Evolutionary conservation across 1,284 basidiomycete genomes (phyloP).

Genomic region (Naganishia cerealis): DNA sequence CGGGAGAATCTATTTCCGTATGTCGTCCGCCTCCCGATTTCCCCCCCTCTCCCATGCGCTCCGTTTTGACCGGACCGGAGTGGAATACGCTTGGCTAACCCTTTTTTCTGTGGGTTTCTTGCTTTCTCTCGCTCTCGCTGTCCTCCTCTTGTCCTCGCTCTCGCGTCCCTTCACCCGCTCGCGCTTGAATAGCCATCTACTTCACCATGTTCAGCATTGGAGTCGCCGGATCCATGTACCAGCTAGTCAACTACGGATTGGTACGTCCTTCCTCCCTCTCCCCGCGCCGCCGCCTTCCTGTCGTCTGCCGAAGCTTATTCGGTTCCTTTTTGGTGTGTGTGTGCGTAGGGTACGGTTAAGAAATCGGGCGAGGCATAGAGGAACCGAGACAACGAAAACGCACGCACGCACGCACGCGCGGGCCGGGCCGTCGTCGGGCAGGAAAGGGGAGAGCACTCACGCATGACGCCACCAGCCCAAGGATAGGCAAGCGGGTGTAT

Average conservation of each 20-base stretch:
- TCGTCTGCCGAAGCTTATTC: not conserved
- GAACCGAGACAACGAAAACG: not conserved
- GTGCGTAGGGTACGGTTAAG: slow-evolving; percentile 25
- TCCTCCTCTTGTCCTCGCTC: not conserved
- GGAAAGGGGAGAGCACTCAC: not conserved
- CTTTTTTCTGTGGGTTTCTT: not conserved
- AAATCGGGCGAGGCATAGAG: slow-evolving; percentile 18
- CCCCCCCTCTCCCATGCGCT: slow-evolving; percentile 24
- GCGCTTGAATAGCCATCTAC: slow-evolving; percentile 45
- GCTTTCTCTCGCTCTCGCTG: not conserved
- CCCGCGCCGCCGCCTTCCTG: not conserved
- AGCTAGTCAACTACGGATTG: slow-evolving; percentile 49
- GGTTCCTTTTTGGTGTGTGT: not conserved
- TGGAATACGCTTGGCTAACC: not conserved
- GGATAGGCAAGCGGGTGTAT: too few species aligned
- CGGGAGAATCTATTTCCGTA: slow-evolving; percentile 50
- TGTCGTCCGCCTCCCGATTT: slow-evolving; percentile 33
- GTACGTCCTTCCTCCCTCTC: slow-evolving; percentile 38
- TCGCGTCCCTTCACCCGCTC: not conserved
- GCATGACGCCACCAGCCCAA: not conserved
- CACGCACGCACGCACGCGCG: too few species aligned
- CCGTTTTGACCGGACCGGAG: not conserved
- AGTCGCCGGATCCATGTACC: slow-evolving; percentile 44
- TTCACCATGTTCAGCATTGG: slow-evolving; percentile 47
- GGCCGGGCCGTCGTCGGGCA: too few species aligned